Evolutionary conservation across 768 basidiomycete genomes (phyloP), one percentile per base, ranked within the genome.

Genomic region (Russula ochroleuca): DNA sequence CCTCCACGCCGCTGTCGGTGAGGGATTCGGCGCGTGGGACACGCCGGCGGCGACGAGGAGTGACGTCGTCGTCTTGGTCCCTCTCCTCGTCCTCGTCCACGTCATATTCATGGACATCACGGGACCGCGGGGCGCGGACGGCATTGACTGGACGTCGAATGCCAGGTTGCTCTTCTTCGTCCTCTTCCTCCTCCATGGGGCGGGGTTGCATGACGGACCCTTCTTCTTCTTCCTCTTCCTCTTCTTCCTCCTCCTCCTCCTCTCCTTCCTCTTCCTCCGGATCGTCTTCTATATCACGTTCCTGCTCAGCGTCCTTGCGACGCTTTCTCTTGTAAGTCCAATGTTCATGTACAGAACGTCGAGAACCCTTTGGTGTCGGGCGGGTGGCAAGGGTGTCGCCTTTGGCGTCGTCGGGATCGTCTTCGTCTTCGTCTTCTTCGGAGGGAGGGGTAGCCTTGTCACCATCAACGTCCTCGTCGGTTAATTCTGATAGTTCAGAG

Each of bases 401-500:
- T 21, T 70, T 62, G 10, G 65, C 23, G 31, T 38, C 63, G 58
- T 70, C 68, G 50, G 63, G 67, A 45, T 59, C 68, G 48, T 67
- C 64, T 23, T 62, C 68, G 51, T 67, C 64, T 25, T 65, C 66
- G n/a, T 64, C 65, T 13, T 61, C 47, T 19, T 64, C 63, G 8
- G 56, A 57, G 9, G 45, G 62, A 37, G 31, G 57, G 8, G 49
- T 63, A 21, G 21, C 50, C 47, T 73, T 77, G 64, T 77, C 74
- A 55, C 73, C 68, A 69, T 87, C 86, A 68, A 86, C 82, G 68
- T 90, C 88, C 70, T 91, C 89, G 70, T 92, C 89, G 17, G 89
- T 91, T 72, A 92, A 83, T 72, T 90, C 90, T 48, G 88, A 90
- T 63, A 92, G 83, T 76, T 91, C 90, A 7, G 89, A 90, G 73